Base-by-base conservation (phyloP, 306 rosid species). In the Rosa lucieae region DNA sequence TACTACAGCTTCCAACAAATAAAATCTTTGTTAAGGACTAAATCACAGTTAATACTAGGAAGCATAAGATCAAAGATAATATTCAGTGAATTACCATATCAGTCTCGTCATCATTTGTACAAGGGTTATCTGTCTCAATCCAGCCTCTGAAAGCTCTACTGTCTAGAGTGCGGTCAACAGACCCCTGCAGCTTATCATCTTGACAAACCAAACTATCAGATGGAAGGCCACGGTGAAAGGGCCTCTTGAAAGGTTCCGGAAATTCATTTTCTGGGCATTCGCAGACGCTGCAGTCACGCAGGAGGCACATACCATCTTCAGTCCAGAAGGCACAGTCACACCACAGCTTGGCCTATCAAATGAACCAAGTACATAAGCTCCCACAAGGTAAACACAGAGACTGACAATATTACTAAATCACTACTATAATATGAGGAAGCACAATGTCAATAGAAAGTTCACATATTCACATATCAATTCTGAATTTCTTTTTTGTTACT, bases 321-420 rank as follows among this genome's bases (percentile, higher is more conserved):
- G 91, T 88, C 92, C 91, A 90, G 35, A 77, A 90, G 47, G 92
- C 90, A 67, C 92, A 89, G 81, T 89, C 86, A 51, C 89, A 91
- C 91, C 93, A 87, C 49, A 87, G 79, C 74, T 88, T 88, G 6
- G 23, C 89, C 95, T 89, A 53, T 70, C 67, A 32, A 70, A 71
- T 35, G 62, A 65, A 59, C 63, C 74, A 79, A 73, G 37, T 8
- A 29, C 26, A 23, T 10, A 5, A 69, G 35, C 66, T 68, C 10
- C 52, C 53, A 32, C 0, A 20, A 68, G 13, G 23, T 17, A 21
- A 58, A 58, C 12, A 21, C 58, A 21, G 6, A 58, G 4, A n/a
- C 0, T 58, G 35, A 61, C 39, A 61, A 26, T 32, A 32, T 32
- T 32, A 32, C 35, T 32, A 32, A 32, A 32, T 1, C 35, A 32